Percentiles rank a stretch among this genome's conserved stretches.
phyloP scores from a whole-genome alignment of 2,329 filamentous ascomycete genomes.

The Chrysoporthe austroafricana region DNA sequence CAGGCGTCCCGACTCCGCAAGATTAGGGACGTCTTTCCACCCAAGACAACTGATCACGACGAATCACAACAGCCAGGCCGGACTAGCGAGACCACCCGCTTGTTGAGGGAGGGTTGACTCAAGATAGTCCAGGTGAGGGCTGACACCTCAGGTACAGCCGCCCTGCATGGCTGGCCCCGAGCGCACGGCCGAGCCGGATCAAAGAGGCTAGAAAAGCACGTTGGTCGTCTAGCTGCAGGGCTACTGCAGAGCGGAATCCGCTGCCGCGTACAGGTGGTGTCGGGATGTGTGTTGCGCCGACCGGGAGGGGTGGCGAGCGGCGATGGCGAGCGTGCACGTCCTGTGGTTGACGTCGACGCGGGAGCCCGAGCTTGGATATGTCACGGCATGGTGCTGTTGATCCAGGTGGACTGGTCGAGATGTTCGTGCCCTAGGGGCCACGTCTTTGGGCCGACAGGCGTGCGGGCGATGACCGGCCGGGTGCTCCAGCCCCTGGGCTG shows the following conservation, averaged over 20 bases:
- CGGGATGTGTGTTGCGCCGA: neutral
- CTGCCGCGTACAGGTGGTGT: constrained; percentile 19
- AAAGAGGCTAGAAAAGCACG: constrained; percentile 17
- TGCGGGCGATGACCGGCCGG: no score
- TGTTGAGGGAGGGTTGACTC: constrained; percentile 18
- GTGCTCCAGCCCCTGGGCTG: neutral
- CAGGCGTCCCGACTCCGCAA: neutral
- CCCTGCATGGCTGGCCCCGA: constrained; percentile 20
- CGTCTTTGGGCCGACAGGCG: neutral
- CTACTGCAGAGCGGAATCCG: constrained; percentile 23
- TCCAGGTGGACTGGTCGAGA: constrained; percentile 19
- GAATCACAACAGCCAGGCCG: neutral
- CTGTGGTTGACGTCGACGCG: constrained; percentile 12
- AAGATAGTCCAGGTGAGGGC: constrained; percentile 2
- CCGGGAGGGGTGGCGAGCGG: constrained; percentile 13
- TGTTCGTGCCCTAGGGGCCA: neutral
- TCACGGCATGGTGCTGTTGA: constrained; percentile 19
- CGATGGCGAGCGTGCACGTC: neutral
- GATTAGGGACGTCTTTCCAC: neutral
- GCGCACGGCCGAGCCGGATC: constrained; percentile 18
- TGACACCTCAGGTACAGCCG: constrained; percentile 12
- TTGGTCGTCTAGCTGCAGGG: constrained; percentile 19
- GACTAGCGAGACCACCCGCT: neutral
- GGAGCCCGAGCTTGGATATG: constrained; percentile 13
- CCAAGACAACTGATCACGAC: neutral